A percentile compares a stretch with the other conserved stretches of the same genome.
Evolutionary conservation across 768 basidiomycete species (phyloP).

Genomic region (Podaxis sp.): DNA sequence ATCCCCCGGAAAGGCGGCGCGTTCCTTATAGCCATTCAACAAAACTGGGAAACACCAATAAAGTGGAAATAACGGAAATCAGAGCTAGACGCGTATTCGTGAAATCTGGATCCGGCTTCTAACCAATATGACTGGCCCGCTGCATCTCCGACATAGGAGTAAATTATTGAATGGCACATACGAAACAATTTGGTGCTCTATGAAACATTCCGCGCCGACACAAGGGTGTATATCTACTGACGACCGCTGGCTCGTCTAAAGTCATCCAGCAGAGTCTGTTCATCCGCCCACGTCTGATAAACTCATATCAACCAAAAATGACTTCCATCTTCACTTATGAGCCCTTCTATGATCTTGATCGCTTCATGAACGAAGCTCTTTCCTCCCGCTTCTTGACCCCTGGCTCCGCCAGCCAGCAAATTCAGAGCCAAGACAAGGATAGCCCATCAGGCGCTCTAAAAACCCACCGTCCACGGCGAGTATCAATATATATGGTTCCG

Average conservation of each 20-base stretch:
- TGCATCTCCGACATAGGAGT: not conserved
- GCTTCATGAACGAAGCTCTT: constrained; percentile 37
- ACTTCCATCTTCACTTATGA: constrained; percentile 17
- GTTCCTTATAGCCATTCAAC: no score
- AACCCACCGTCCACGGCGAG: not conserved
- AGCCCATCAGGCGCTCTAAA: not conserved
- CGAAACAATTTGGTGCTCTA: not conserved
- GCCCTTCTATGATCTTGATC: constrained; percentile 44
- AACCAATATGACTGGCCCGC: not conserved
- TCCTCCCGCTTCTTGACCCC: not conserved
- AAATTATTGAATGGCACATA: not conserved
- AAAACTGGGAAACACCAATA: no score
- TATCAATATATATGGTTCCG: not conserved
- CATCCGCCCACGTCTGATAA: not conserved
- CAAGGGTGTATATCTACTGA: not conserved
- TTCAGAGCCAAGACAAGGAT: constrained; percentile 8
- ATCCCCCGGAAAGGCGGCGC: no score
- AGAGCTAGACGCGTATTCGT: not conserved
- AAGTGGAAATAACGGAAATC: not conserved
- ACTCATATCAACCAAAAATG: not conserved
- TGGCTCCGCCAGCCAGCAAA: not conserved
- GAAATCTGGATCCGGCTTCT: not conserved
- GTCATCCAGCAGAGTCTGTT: no score
- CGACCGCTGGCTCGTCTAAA: no score
- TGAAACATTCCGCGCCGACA: not conserved